Evolutionary conservation across 129 eudicot species (phyloP).

Genomic region (Deinandra increscens): DNA sequence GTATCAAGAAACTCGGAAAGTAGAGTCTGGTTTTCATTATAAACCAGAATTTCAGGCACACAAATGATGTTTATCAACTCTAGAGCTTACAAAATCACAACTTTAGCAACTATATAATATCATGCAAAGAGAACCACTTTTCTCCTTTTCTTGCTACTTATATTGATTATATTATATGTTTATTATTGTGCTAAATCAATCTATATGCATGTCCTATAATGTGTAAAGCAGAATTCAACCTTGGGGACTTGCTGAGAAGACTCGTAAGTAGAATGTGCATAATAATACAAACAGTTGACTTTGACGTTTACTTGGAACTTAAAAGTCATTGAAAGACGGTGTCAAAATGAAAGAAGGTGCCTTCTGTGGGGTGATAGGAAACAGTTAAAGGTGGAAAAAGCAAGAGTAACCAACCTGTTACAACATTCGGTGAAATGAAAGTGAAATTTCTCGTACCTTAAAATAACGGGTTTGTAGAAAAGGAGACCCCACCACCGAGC

Average conservation of each 20-base stretch:
- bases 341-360: too few relatives aligned
- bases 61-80: not conserved
- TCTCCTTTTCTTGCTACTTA: not conserved
- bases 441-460: too few relatives aligned
- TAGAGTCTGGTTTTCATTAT: slow-evolving; percentile 34
- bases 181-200: not conserved
- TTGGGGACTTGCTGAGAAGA: not conserved
- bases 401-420: too few relatives aligned
- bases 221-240: not conserved
- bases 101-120: too few relatives aligned
- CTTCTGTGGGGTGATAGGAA: too few relatives aligned
- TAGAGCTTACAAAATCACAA: too few relatives aligned
- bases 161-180: not conserved
- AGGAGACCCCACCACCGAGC: too few relatives aligned
- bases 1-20: slow-evolving; percentile 31
- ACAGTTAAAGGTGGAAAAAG: too few relatives aligned
- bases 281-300: not conserved
- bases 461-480: too few relatives aligned
- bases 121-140: not conserved
- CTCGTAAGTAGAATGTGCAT: not conserved
- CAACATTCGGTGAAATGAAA: too few relatives aligned
- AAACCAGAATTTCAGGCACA: not conserved
- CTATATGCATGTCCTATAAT: not conserved
- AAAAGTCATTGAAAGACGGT: too few relatives aligned
- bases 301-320: not conserved